Evolutionary conservation across 139 green algal genomes (phyloP).

Genomic region (Chlamydomonas sphaeroides): DNA sequence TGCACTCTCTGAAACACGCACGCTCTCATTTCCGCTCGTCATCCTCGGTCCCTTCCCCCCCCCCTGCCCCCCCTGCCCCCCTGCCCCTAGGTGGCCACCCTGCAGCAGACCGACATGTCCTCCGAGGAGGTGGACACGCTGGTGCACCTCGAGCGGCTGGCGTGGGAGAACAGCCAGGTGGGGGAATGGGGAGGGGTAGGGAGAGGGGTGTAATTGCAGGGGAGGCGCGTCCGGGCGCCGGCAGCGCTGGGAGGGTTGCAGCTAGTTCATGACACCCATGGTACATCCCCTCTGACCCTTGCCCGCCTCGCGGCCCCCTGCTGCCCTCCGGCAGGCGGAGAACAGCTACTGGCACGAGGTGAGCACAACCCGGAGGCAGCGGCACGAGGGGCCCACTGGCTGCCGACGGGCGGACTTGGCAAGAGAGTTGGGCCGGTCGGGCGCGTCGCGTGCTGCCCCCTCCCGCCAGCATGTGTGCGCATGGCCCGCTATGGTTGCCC

Average conservation of each 20-base stretch:
- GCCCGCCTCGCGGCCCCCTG: too few relatives aligned
- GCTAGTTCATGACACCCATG: too few relatives aligned
- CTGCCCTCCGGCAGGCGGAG: conserved; percentile 53
- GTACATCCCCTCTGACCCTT: too few relatives aligned
- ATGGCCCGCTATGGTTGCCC: too few relatives aligned
- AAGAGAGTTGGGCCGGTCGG: too few relatives aligned
- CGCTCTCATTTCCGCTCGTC: neutral
- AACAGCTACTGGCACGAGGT: conserved; percentile 77
- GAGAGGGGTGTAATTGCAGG: neutral
- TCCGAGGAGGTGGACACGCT: conserved; percentile 76
- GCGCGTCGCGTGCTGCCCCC: too few relatives aligned
- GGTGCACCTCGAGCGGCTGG: conserved; percentile 70
- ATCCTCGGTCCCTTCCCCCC: neutral
- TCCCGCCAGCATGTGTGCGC: too few relatives aligned
- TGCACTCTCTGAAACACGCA: too few relatives aligned
- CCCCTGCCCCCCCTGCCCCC: neutral
- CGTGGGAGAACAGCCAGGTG: conserved; percentile 67
- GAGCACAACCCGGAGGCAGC: conserved; percentile 18
- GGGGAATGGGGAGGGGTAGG: neutral
- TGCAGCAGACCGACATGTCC: conserved; percentile 66
- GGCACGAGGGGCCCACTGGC: too few relatives aligned
- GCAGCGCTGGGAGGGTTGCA: too few relatives aligned
- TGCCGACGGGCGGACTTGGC: too few relatives aligned
- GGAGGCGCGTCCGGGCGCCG: too few relatives aligned
- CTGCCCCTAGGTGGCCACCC: neutral